Conservation (phyloP, 2,329 filamentous ascomycete species). For the Beauveria bassiana region DNA sequence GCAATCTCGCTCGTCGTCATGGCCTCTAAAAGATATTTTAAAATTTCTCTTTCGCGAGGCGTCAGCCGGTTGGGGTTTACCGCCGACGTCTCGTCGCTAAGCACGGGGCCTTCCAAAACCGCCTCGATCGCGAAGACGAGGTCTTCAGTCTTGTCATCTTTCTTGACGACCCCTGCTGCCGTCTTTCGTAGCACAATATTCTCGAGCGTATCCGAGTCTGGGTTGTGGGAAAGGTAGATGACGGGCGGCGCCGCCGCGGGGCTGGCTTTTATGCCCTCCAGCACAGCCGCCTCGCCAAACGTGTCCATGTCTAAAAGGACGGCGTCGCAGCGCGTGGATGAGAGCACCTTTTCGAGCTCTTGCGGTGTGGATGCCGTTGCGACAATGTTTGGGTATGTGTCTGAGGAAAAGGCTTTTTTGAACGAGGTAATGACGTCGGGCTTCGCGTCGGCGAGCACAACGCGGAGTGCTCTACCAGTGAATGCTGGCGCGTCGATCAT, state of each 20-base stretch:
- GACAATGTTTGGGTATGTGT: neutral
- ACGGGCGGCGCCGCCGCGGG: neutral
- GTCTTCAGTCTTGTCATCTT: neutral
- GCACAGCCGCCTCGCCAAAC: neutral
- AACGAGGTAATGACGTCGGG: neutral
- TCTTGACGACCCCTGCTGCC: neutral
- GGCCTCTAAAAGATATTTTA: neutral
- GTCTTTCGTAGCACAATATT: neutral
- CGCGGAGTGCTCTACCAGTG: neutral
- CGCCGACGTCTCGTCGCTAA: neutral
- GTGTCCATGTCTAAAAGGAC: neutral
- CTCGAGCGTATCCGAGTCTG: neutral
- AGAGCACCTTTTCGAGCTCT: neutral
- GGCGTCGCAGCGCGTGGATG: neutral
- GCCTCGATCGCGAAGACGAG: neutral
- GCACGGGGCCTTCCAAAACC: neutral
- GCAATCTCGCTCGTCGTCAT: slow-evolving; percentile 7
- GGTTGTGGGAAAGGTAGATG: slow-evolving; percentile 2
- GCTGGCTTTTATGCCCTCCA: neutral
- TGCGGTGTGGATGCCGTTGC: neutral
- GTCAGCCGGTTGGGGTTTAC: neutral
- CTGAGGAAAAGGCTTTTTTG: neutral
- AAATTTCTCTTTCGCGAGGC: neutral
- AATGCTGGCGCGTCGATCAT: slow-evolving; percentile 24
- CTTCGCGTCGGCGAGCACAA: neutral